Evolutionary conservation across 805 yeast species (phyloP).

Genomic region (Lipomyces oligophaga): DNA sequence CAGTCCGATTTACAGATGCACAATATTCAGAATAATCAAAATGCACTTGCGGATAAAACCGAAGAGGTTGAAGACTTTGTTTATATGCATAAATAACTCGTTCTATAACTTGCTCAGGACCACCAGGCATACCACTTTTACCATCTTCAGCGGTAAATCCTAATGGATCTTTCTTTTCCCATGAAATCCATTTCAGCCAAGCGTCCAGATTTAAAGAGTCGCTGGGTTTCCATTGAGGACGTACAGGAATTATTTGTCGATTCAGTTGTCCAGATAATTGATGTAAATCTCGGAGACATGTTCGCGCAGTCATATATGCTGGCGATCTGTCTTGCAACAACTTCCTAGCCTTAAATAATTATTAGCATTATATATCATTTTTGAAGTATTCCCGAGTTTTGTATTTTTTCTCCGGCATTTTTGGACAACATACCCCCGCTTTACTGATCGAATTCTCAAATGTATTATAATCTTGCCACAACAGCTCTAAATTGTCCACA

Average conservation of each 20-base stretch:
- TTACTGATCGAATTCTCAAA: conserved; percentile 79
- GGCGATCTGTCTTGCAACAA: conserved; percentile 77
- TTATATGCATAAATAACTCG: conserved; percentile 70
- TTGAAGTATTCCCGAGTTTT: no score
- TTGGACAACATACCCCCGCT: conserved; percentile 42
- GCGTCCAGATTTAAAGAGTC: conserved; percentile 44
- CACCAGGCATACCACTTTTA: conserved; percentile 17
- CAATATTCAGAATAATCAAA: conserved; percentile 47
- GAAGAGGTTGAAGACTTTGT: conserved; percentile 59
- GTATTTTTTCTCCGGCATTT: background rate
- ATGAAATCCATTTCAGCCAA: conserved; percentile 74
- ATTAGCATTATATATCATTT: no score
- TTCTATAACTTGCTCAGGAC: conserved; percentile 42
- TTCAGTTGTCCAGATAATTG: conserved; percentile 52
- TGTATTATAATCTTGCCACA: conserved; percentile 76
- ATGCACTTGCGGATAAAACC: conserved; percentile 75
- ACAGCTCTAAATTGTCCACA: conserved; percentile 61
- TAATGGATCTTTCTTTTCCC: conserved; percentile 73
- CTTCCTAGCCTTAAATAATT: conserved; percentile 56
- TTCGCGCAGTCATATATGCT: conserved; percentile 81
- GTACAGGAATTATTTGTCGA: conserved; percentile 30
- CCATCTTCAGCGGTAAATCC: conserved; percentile 45
- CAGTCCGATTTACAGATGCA: conserved; percentile 35
- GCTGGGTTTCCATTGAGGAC: conserved; percentile 30
- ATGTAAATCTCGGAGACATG: conserved; percentile 67